Evolutionary conservation across 164 flowering plant species (phyloP), one percentile per base, ranked within the genome.

Genomic region (Stephania yunnanensis): DNA sequence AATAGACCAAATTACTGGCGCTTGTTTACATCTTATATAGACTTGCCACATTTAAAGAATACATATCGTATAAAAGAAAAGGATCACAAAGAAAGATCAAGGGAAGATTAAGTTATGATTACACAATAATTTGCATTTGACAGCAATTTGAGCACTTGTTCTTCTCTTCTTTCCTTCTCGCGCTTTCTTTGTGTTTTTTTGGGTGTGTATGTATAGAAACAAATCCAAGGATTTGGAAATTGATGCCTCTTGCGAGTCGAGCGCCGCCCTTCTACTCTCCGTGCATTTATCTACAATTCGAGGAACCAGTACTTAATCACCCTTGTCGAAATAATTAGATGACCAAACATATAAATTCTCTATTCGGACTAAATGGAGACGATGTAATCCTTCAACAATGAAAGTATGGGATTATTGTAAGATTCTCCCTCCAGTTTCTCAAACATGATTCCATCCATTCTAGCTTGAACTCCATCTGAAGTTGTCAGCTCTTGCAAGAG

Each of bases 401-500:
- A 31, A 46, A 88, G 68, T 70, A 92, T 81, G 46, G 92, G 87
- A 55, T 82, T 90, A 31, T 80, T 78, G 71, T 30, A 42, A 63
- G 91, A 78, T 67, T 79, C 70, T 69, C 83, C 88, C 52, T 86
- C 90, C 55, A 89, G 66, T 78, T 82, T 83, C 83, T 92, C 89
- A 78, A 88, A 86, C 84, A 95, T 45, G 73, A 92, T 89, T 29
- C 97, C 97, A 71, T 95, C 97, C 97, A 92, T 92, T 77, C 97
- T 87, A 58, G 97, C 97, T 82, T 95, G 97, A 76, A 95, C 89
- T 72, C 90, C 93, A 72, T 88, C 88, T 7, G 86, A 78, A 53
- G 77, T 83, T 75, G 88, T 77, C 79, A 91, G 68, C 58, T 87
- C 92, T 65, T 87, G 87, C 46, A 87, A 72, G 58, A 94, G 70